Evolutionary conservation across 768 basidiomycete species (phyloP).

Genomic region (Pholiota conissans): DNA sequence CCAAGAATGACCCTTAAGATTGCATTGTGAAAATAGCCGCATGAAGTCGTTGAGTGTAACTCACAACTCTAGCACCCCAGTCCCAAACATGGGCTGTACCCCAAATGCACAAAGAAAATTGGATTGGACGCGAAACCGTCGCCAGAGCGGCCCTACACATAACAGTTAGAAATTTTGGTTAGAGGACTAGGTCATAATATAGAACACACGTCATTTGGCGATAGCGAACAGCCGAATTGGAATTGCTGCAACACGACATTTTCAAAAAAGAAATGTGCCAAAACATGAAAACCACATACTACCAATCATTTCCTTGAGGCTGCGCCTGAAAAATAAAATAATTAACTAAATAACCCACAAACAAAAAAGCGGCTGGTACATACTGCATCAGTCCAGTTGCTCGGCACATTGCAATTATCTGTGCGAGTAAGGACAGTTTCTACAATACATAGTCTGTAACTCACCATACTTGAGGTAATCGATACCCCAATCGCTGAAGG

Average conservation of each 20-base stretch:
- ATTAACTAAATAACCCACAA: neutral
- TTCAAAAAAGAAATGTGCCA: neutral
- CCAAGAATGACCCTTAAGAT: conserved; percentile 17
- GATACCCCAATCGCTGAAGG: conserved; percentile 54
- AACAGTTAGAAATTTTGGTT: neutral
- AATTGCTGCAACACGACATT: conserved; percentile 36
- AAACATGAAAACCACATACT: conserved; percentile 2
- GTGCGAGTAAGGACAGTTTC: neutral
- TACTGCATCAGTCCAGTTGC: conserved; percentile 15
- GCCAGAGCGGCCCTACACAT: conserved; percentile 42
- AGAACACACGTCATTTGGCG: conserved; percentile 52
- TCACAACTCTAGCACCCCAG: conserved; percentile 52
- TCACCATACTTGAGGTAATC: conserved; percentile 56
- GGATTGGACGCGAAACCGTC: conserved; percentile 42
- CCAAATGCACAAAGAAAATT: conserved; percentile 56
- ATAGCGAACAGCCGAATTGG: conserved; percentile 58
- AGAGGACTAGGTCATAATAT: neutral
- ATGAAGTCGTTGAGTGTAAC: no score
- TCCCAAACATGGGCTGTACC: conserved; percentile 54
- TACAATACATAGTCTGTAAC: neutral
- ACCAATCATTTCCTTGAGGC: conserved; percentile 14
- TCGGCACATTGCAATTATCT: conserved; percentile 19
- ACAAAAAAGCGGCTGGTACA: neutral
- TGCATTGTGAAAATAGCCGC: no score
- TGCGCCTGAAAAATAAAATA: neutral